Base-by-base conservation (phyloP, 768 basidiomycete genomes). In the Gelatoporia subvermispora region DNA sequence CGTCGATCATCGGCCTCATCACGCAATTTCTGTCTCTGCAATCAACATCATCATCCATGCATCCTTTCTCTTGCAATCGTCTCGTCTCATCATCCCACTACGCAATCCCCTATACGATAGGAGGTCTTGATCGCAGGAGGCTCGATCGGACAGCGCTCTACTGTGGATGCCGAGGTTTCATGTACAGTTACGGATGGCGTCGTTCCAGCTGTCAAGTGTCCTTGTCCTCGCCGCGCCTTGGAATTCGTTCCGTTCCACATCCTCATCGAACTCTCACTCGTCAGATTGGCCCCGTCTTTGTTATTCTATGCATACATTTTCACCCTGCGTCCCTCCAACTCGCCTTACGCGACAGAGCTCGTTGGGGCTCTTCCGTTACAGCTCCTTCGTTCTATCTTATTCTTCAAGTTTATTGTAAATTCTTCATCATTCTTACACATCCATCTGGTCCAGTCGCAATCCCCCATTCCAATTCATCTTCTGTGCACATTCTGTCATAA, bases 341-440 rank as follows among this genome's bases (percentile, higher is more conserved):
- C 57, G 58, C 59, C 51, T 59, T 58, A 70, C 71, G 70, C 72
- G 72, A 75, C 69, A 31, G 69, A 74, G 72, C 70, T 71, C 73
- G 71, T 79, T 78, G 68, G n/a, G 42, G 28, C 49, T 37, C 49
- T 43, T 42, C 51, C 72, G 65, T 61, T 67, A 60, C 65, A 66
- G 60, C 69, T 68, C 75, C 72, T 77, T 78, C 73, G 70, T 80
- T 81, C 79, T 83, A 82, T 79, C 74, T 88, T 88, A 88, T 88
- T 87, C 77, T 79, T 85, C 83, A 84, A 72, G 75, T 85, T 62
- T 65, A 65, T 65, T 65, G 63, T 84, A 87, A 69, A 73, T 76
- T 64, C 58, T 52, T 53, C 54, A 46, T 41, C 38, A 31, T 24
- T 43, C 53, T 35, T 31, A 37, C 43, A 51, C 50, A 38, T 55